Base-by-base conservation (phyloP, 331 rosid species). In the Quercus lobata region DNA sequence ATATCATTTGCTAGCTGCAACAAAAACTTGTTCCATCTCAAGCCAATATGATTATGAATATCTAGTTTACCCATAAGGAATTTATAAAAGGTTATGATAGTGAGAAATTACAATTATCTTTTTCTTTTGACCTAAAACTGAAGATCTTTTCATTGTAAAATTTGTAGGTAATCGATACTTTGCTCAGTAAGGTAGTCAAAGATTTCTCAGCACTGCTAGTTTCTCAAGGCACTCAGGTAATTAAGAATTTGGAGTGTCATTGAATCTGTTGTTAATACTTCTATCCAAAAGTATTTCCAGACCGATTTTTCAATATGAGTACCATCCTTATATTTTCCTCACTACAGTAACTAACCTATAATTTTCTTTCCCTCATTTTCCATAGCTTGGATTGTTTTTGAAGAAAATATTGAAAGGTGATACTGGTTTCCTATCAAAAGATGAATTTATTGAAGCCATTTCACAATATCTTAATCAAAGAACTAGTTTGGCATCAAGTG, bases 151-250 rank as follows among this genome's bases (percentile, higher is more conserved):
- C 32, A 7, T 29, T 29, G 25, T 54, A 71, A 78, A 65, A 52
- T 73, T 75, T 82, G 80, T 52, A 96, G 99, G 94, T 90, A 54
- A 89, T 96, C 46, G 99, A 96, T 87, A 80, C 91, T 76, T 84
- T 96, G 80, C 94, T 96, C 78, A 69, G 89, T 82, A 96, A 92
- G 89, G 95, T 93, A 61, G 95, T 89, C 78, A 96, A 96, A 82
- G 92, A 96, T 89, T 96, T 96, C 87, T 92, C 98, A 25, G 91
- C 94, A 35, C 76, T 90, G 82, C 97, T 96, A 72, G 93, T 86
- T 82, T 87, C 97, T 74, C 99, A 93, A 90, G 91, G 98, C 83
- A 90, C 93, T 78, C 97, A 96, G 99, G 99, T 96, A 87, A 35
- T 80, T 78, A 68, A 69, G 63, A 37, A 25, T 68, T 71, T 49